phyloP scores from a whole-genome alignment of 768 basidiomycete species.

The Mrakia blollopis region DNA sequence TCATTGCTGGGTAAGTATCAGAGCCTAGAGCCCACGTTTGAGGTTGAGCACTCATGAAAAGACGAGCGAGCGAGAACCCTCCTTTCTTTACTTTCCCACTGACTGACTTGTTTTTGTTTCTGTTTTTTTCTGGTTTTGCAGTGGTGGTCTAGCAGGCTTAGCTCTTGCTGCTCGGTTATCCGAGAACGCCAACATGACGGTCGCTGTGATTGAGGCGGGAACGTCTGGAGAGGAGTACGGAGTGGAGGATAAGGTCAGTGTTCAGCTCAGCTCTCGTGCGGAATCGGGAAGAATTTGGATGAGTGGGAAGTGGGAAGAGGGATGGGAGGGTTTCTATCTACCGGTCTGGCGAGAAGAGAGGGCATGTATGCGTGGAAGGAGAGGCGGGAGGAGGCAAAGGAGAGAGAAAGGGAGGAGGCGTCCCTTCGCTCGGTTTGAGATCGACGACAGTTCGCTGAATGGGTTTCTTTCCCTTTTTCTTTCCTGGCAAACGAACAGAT shows the following conservation, averaged over 20 bases:
- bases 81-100: background rate
- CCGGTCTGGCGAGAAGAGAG: no score
- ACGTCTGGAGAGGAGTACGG: conserved; percentile 23
- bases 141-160: conserved; percentile 31
- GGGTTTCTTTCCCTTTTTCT: background rate
- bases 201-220: conserved; percentile 33
- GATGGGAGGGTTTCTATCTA: background rate
- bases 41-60: background rate
- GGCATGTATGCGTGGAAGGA: no score
- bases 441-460: background rate
- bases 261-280: background rate
- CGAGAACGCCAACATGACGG: conserved; percentile 31
- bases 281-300: background rate
- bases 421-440: background rate
- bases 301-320: background rate
- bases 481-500: background rate
- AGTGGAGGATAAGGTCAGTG: conserved; percentile 3
- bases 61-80: background rate
- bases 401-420: background rate
- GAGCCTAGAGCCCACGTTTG: background rate
- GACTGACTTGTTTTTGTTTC: background rate
- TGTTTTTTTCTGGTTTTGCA: background rate
- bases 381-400: background rate
- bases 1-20: conserved; percentile 32
- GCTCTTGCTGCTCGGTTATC: conserved; percentile 28